phyloP scores from a whole-genome alignment of 805 yeast species.

The Hanseniaspora jakobsenii region DNA sequence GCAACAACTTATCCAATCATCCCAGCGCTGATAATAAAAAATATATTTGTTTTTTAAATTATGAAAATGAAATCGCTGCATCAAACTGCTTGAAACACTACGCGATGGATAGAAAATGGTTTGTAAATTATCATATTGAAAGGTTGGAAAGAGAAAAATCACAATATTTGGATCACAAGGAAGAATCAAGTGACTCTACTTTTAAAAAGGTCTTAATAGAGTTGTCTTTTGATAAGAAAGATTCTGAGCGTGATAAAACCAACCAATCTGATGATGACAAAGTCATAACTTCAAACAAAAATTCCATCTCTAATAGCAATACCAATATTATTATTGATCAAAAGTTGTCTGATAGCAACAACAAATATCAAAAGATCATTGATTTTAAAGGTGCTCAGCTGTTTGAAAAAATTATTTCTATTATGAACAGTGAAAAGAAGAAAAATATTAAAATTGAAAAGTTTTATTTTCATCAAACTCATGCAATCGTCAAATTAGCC shows the following conservation, averaged over 20 bases:
- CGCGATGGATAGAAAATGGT: background rate
- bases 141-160: conserved; percentile 13
- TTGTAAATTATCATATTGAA: conserved; percentile 13
- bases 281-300: no score
- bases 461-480: background rate
- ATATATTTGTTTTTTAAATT: conserved; percentile 8
- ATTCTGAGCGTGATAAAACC: no score
- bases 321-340: no score
- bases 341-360: background rate
- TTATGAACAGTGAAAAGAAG: no score
- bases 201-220: conserved; percentile 7
- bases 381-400: background rate
- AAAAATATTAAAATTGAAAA: no score
- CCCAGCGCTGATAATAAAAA: background rate
- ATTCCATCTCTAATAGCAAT: no score
- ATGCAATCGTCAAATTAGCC: background rate
- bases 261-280: no score
- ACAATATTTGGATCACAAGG: background rate
- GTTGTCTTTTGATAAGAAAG: no score
- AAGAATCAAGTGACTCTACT: background rate
- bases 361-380: background rate
- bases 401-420: no score
- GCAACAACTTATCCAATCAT: no score
- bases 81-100: conserved; percentile 1
- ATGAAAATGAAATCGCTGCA: background rate